Evolutionary conservation across 768 basidiomycete species (phyloP).

Genomic region (Lyophyllum atratum): DNA sequence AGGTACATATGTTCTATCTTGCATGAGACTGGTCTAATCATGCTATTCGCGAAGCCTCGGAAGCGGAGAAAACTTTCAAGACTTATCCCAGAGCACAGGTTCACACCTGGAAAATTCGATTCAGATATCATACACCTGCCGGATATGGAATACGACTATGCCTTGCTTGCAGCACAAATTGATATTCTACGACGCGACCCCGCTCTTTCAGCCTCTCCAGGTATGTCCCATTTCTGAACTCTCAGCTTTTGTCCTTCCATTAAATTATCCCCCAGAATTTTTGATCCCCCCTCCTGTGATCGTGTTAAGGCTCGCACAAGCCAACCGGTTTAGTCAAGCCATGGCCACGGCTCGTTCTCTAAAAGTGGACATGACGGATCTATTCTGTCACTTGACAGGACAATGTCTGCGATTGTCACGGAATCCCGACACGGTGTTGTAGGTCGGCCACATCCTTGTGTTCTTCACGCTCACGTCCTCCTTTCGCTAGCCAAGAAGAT

Average conservation of each 20-base stretch:
- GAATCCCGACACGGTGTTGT: slow-evolving; percentile 63
- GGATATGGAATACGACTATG: slow-evolving; percentile 80
- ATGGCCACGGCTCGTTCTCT: slow-evolving; percentile 75
- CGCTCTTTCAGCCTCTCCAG: slow-evolving; percentile 57
- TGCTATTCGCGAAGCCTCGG: slow-evolving; percentile 44
- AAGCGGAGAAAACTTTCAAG: slow-evolving; percentile 75
- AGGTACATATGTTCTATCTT: slow-evolving; percentile 41
- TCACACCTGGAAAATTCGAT: slow-evolving; percentile 60
- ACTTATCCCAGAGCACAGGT: slow-evolving; percentile 78
- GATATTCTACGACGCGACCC: slow-evolving; percentile 74
- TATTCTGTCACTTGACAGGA: slow-evolving; percentile 75
- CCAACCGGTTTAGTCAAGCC: slow-evolving; percentile 78
- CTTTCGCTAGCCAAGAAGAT: slow-evolving; percentile 59
- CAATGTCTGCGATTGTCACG: slow-evolving; percentile 79
- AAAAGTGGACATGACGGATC: slow-evolving; percentile 82
- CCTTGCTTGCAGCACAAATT: slow-evolving; percentile 75
- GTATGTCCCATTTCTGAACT: slow-evolving; percentile 42
- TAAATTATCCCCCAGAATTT: slow-evolving; percentile 39
- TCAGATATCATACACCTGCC: slow-evolving; percentile 77
- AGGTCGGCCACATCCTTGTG: slow-evolving; percentile 24
- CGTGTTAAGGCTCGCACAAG: slow-evolving; percentile 76
- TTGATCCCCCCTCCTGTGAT: slow-evolving; percentile 62
- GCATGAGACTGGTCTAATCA: slow-evolving; percentile 12
- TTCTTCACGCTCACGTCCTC: slow-evolving; percentile 10
- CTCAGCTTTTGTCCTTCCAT: neutral